Conservation (phyloP, 257 asterid species). For the Anisodus tanguticus region DNA sequence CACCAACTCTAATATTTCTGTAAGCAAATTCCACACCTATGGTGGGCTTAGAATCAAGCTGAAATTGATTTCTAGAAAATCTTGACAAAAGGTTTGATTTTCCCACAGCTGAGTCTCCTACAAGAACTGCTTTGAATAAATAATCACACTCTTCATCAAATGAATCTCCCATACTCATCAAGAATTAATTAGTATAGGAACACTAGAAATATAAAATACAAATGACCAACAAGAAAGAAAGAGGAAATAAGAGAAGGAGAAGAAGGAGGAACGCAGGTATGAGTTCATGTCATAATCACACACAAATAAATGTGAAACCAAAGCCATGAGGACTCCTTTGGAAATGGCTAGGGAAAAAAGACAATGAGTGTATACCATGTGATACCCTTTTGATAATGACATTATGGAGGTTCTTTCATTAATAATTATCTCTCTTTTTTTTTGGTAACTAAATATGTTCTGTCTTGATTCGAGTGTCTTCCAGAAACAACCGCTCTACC, state of each 20-base stretch:
- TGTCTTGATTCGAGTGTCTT: too few species aligned
- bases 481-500: too few species aligned
- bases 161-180: conserved; percentile 50
- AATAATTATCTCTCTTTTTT: conserved; percentile 2
- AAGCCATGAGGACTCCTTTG: conserved; percentile 41
- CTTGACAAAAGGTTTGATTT: conserved; percentile 77
- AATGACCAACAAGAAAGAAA: not conserved
- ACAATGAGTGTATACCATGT: conserved; percentile 54
- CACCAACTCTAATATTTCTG: conserved; percentile 65
- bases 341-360: not conserved
- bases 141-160: conserved; percentile 89
- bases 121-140: conserved; percentile 75
- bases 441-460: not conserved
- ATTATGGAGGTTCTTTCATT: conserved; percentile 48
- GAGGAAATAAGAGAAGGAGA: not conserved
- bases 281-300: conserved; percentile 34
- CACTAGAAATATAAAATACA: not conserved
- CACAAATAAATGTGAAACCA: conserved; percentile 40
- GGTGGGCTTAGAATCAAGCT: conserved; percentile 80
- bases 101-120: conserved; percentile 92
- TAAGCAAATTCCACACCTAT: conserved; percentile 90
- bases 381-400: conserved; percentile 53
- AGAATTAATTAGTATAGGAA: not conserved
- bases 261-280: not conserved
- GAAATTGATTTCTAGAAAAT: conserved; percentile 67